phyloP scores from a whole-genome alignment of 2,329 filamentous ascomycete species.

The Monilinia polystroma region DNA sequence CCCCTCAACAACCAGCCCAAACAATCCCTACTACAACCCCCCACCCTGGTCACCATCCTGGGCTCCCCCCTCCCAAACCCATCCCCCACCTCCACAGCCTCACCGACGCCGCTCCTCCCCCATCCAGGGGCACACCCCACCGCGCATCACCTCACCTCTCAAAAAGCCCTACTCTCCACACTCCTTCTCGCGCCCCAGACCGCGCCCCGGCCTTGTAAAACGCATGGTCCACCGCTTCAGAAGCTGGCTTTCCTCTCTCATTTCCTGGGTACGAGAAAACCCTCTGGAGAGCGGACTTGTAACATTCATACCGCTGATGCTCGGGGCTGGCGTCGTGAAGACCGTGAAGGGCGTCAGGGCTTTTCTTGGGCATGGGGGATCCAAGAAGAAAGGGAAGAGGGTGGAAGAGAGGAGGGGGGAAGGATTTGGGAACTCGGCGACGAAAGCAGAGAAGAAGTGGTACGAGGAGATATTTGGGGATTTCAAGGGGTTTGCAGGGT shows the following conservation, averaged over 20 bases:
- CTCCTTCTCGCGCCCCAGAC: slow-evolving; percentile 32
- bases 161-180: slow-evolving; percentile 34
- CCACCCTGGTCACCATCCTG: background rate
- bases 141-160: slow-evolving; percentile 30
- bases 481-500: slow-evolving; percentile 34
- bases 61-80: slow-evolving; percentile 2
- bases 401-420: background rate
- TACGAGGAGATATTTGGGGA: slow-evolving; percentile 32
- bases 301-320: slow-evolving; percentile 32
- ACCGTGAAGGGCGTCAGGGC: slow-evolving; percentile 14
- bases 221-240: slow-evolving; percentile 30
- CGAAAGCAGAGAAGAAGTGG: slow-evolving; percentile 26
- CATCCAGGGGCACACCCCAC: slow-evolving; percentile 9
- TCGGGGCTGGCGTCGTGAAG: slow-evolving; percentile 27
- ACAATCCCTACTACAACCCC: slow-evolving; percentile 1
- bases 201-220: slow-evolving; percentile 33
- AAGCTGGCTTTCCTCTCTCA: slow-evolving; percentile 25
- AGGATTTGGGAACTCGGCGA: slow-evolving; percentile 17
- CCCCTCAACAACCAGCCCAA: slow-evolving; percentile 9
- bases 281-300: slow-evolving; percentile 34
- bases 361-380: background rate
- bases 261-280: slow-evolving; percentile 32
- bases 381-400: background rate
- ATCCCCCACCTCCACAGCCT: slow-evolving; percentile 1
- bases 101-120: slow-evolving; percentile 13